phyloP scores from a whole-genome alignment of 176 grass and related monocot species.

The Zoysia pacifica region DNA sequence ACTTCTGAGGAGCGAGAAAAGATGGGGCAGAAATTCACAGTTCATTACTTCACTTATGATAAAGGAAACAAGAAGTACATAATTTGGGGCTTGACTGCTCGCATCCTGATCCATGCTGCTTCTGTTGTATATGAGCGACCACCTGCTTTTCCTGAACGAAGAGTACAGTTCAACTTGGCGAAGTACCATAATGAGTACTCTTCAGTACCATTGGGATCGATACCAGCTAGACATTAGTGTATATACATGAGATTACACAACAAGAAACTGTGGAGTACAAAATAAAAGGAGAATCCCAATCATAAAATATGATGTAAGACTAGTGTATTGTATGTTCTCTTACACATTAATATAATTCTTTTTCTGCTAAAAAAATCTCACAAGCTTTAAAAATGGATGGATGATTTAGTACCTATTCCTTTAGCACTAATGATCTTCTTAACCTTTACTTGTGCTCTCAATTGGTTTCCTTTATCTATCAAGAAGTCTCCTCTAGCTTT shows the following conservation, averaged over 20 bases:
- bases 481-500: too few relatives aligned
- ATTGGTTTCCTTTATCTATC: too few relatives aligned
- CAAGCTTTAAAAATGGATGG: too few relatives aligned
- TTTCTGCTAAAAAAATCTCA: too few relatives aligned
- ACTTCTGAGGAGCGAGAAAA: conserved; percentile 59
- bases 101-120: conserved; percentile 72
- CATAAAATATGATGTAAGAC: not conserved
- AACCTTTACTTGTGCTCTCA: too few relatives aligned
- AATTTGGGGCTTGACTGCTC: conserved; percentile 68
- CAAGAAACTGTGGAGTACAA: not conserved
- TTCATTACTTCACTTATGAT: conserved; percentile 62
- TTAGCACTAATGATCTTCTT: too few relatives aligned
- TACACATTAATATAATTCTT: too few relatives aligned
- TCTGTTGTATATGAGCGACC: conserved; percentile 57
- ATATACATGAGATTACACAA: not conserved
- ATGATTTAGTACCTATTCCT: too few relatives aligned
- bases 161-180: conserved; percentile 52
- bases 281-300: not conserved
- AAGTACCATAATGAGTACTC: conserved; percentile 37
- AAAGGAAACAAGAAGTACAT: conserved; percentile 42
- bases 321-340: not conserved
- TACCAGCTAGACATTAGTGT: conserved; percentile 16
- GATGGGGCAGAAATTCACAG: conserved; percentile 62
- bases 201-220: conserved; percentile 49
- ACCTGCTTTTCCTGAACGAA: conserved; percentile 56